These are phyloP conservation scores for Acidiella bohemica DNA, from an alignment of 495 filamentous ascomycete genomes.

Conservation along the genomic window DNA sequence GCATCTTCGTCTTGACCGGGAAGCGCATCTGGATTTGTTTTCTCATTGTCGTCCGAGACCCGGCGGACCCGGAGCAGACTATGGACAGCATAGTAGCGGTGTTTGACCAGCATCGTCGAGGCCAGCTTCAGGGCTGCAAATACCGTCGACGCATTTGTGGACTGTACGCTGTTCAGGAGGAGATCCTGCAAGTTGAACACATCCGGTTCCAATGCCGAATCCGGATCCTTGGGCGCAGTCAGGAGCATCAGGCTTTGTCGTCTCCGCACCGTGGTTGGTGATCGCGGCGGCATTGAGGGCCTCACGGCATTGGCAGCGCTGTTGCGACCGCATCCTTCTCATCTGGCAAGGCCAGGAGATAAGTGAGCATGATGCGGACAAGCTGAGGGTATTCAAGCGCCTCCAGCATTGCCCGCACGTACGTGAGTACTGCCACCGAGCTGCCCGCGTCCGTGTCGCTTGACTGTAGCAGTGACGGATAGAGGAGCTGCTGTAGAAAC, in stretches of 20 bases:
- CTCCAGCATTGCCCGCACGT: slow-evolving; percentile 80
- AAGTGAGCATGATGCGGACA: slow-evolving; percentile 84
- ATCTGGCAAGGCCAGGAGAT: slow-evolving; percentile 46
- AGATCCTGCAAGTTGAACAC: slow-evolving; percentile 90
- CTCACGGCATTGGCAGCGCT: slow-evolving; percentile 20
- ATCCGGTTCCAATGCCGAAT: slow-evolving; percentile 60
- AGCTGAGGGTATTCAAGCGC: slow-evolving; percentile 83
- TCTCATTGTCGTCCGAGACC: no score
- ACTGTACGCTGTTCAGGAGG: slow-evolving; percentile 71
- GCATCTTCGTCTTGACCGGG: background rate
- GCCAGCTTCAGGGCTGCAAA: slow-evolving; percentile 75
- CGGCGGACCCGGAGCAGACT: slow-evolving; percentile 41
- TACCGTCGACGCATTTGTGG: slow-evolving; percentile 74
- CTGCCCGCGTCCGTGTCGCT: slow-evolving; percentile 94
- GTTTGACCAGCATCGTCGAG: slow-evolving; percentile 68
- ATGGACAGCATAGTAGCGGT: slow-evolving; percentile 71
- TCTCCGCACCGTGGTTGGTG: slow-evolving; percentile 49
- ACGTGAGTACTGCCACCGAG: slow-evolving; percentile 87
- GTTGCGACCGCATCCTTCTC: slow-evolving; percentile 41
- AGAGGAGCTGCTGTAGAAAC: slow-evolving; percentile 91
- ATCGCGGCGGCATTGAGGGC: slow-evolving; percentile 35
- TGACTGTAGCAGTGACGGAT: slow-evolving; percentile 88
- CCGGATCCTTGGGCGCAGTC: slow-evolving; percentile 56
- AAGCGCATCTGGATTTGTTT: background rate
- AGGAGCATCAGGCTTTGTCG: slow-evolving; percentile 79